Evolutionary conservation across 2,329 filamentous ascomycete genomes (phyloP).

Genomic region (Domatiomyces catenatus): DNA sequence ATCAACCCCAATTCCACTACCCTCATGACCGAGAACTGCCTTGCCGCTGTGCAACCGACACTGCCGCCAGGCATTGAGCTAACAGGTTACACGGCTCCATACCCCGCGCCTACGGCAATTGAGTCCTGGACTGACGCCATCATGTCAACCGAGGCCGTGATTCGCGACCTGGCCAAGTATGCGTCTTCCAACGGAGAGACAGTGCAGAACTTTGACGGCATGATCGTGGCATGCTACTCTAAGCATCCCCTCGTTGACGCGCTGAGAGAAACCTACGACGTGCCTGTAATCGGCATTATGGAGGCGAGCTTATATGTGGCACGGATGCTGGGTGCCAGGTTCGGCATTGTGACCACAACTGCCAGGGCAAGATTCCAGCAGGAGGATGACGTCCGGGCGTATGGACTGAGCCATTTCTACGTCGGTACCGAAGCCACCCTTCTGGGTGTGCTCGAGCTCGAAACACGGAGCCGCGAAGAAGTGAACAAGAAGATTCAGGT

Average conservation of each 20-base stretch:
- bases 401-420: slow-evolving; percentile 29
- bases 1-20: slow-evolving; percentile 35
- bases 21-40: slow-evolving; percentile 34
- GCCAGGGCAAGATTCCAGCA: slow-evolving; percentile 27
- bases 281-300: slow-evolving; percentile 37
- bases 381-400: slow-evolving; percentile 26
- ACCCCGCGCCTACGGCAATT: slow-evolving; percentile 35
- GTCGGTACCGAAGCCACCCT: slow-evolving; percentile 29
- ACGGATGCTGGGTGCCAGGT: slow-evolving; percentile 33
- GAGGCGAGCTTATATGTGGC: slow-evolving; percentile 36
- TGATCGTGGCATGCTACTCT: slow-evolving; percentile 36
- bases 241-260: slow-evolving; percentile 33
- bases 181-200: slow-evolving; percentile 24
- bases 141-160: slow-evolving; percentile 34
- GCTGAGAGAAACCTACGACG: slow-evolving; percentile 31
- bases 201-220: slow-evolving; percentile 29
- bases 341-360: slow-evolving; percentile 32
- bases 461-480: slow-evolving; percentile 23
- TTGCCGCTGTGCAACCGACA: slow-evolving; percentile 28
- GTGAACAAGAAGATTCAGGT: slow-evolving; percentile 27
- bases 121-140: slow-evolving; percentile 37
- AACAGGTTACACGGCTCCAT: slow-evolving; percentile 36
- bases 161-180: slow-evolving; percentile 28
- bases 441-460: slow-evolving; percentile 32
- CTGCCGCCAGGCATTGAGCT: slow-evolving; percentile 35